Evolutionary conservation across 2,329 filamentous ascomycete genomes (phyloP), one percentile per base, ranked within the genome.

Genomic region (Monilinia polystroma): DNA sequence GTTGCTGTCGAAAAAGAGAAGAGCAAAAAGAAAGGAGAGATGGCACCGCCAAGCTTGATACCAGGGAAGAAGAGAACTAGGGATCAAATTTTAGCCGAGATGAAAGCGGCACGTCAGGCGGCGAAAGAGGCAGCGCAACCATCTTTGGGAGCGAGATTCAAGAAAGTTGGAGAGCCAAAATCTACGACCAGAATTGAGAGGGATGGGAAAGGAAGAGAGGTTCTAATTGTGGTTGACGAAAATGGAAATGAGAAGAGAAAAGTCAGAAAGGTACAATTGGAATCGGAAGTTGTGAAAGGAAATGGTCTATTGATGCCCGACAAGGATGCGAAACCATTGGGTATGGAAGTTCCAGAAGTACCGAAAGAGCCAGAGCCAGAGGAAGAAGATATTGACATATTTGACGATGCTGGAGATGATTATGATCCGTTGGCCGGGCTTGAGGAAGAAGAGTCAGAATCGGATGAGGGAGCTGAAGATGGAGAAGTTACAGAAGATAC

Each of bases 191-290:
- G 85, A 67, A 86, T 89, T 72, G 87, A 89, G 74, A 79, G 79
- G 23, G 87, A 89, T 72, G 81, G 79, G 67, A 87, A 82, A 71
- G 87, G 87, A 0, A 80, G 86, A 58, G 85, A 89, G 71, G 84
- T 89, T 14, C 78, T 89, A 68, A 88, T 90, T 59, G 86, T 88
- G 18, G 80, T 88, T 23, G 87, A 89, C 70, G 86, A 89, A 70
- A 83, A 89, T 73, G 87, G 87, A 0, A 83, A 87, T 70, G 87
- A 88, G 76, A 88, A 87, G 76, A 80, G 86, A 66, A 90, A 88
- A 74, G 81, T 89, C 43, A 82, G 86, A 65, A 87, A 84, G 73
- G 69, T 82, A 12, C 81, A 81, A 60, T 77, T 78, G 1, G 77
- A 77, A 57, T 77, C 80, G 58, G 75, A 78, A 47, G 69, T 75